Evolutionary conservation across 257 asterid species (phyloP).

Genomic region (Schizonepeta tenuifolia): DNA sequence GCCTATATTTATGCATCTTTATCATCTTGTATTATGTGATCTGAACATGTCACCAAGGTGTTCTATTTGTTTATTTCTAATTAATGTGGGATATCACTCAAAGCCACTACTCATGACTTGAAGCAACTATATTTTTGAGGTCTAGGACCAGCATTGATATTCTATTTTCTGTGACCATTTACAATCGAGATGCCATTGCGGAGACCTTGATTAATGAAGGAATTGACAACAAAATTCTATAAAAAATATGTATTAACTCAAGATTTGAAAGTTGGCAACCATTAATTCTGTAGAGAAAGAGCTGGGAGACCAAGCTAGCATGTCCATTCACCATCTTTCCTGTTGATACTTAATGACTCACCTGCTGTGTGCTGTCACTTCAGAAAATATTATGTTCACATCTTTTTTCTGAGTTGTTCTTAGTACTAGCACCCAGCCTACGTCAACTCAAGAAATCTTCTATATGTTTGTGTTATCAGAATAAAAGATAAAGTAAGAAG

Average conservation of each 20-base stretch:
- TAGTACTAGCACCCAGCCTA: not conserved
- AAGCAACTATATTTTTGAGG: constrained; percentile 10
- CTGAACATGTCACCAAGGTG: not conserved
- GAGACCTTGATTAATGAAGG: not conserved
- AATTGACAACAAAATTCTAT: not conserved
- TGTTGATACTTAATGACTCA: not conserved
- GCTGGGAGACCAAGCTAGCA: not conserved
- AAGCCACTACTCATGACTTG: constrained; percentile 26
- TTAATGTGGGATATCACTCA: constrained; percentile 9
- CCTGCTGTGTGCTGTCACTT: not conserved
- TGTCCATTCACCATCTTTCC: not conserved
- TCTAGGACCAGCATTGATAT: not conserved
- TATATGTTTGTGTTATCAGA: not conserved
- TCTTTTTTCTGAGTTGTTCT: not conserved
- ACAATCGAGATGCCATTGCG: constrained; percentile 11
- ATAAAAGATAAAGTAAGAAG: not conserved
- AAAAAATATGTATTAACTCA: not conserved
- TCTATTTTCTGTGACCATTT: constrained; percentile 7
- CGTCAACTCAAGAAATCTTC: not conserved
- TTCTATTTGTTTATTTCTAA: not conserved
- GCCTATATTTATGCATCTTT: constrained; percentile 33
- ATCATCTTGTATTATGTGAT: constrained; percentile 10
- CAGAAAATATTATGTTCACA: not conserved
- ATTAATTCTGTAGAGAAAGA: not conserved
- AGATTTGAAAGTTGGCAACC: not conserved